Conservation (phyloP, 139 green algal genomes). For the Picochlorum sp. region DNA sequence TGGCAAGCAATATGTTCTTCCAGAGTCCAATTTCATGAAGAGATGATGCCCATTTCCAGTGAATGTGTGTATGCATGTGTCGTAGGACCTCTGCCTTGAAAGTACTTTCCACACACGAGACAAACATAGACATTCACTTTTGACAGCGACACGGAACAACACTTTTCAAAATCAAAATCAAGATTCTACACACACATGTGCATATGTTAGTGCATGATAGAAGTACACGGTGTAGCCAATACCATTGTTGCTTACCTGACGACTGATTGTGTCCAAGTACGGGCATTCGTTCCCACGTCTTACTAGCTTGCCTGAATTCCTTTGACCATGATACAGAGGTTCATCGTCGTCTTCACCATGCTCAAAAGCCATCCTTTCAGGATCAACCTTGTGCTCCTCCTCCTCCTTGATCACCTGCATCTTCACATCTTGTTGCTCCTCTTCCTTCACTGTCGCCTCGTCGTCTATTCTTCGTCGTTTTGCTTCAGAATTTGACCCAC, state of each 20-base stretch:
- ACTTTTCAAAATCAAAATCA: slow-evolving; percentile 99
- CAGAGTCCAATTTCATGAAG: slow-evolving; percentile 79
- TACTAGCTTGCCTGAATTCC: slow-evolving; percentile 15
- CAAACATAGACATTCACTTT: slow-evolving; percentile 95
- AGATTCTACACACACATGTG: slow-evolving; percentile 54
- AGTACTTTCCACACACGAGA: slow-evolving; percentile 98
- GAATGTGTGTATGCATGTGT: slow-evolving; percentile 92
- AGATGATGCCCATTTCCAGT: slow-evolving; percentile 90
- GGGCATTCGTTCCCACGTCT: slow-evolving; percentile 77
- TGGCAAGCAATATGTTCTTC: slow-evolving; percentile 77
- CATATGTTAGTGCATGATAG: background rate
- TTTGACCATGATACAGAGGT: slow-evolving; percentile 9
- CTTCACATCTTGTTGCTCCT: background rate
- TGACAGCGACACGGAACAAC: slow-evolving; percentile 86
- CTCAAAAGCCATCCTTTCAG: background rate
- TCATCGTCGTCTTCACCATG: slow-evolving; percentile 35
- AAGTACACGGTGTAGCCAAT: background rate
- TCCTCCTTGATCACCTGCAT: slow-evolving; percentile 11
- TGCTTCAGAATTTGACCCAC: background rate
- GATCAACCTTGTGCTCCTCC: background rate
- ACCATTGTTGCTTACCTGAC: slow-evolving; percentile 44
- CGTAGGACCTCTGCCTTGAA: slow-evolving; percentile 78
- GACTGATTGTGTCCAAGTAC: slow-evolving; percentile 93
- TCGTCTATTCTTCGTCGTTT: background rate
- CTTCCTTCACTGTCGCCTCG: background rate